phyloP scores from a whole-genome alignment of 805 yeast genomes.

The Ogataea nonfermentans region DNA sequence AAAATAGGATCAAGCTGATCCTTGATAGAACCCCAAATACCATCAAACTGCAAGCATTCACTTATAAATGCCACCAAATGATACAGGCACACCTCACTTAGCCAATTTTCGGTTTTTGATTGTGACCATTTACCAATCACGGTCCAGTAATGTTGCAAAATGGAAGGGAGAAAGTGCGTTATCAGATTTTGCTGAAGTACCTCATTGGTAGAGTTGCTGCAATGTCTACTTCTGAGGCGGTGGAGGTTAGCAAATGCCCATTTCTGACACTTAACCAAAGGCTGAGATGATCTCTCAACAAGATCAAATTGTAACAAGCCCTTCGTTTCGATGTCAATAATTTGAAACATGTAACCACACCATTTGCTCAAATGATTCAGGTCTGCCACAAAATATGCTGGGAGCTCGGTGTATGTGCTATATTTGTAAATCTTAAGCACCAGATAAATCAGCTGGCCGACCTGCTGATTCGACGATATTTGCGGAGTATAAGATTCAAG shows the following conservation, averaged over 20 bases:
- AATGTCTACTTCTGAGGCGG: constrained; percentile 66
- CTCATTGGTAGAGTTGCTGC: constrained; percentile 9
- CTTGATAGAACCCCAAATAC: constrained; percentile 63
- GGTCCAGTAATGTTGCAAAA: constrained; percentile 56
- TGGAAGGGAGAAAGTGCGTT: constrained; percentile 65
- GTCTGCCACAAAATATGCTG: constrained; percentile 52
- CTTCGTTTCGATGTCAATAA: constrained; percentile 48
- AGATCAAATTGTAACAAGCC: constrained; percentile 44
- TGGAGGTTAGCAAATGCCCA: constrained; percentile 82
- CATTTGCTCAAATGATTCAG: constrained; percentile 52
- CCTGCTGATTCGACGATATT: constrained; percentile 31
- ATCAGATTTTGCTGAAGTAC: constrained; percentile 38
- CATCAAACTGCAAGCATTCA: constrained; percentile 51
- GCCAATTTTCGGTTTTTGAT: constrained; percentile 47
- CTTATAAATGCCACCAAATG: constrained; percentile 61
- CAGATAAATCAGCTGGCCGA: constrained; percentile 67
- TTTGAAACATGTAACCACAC: constrained; percentile 67
- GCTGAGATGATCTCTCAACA: constrained; percentile 45
- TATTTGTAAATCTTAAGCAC: constrained; percentile 77
- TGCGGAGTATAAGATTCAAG: constrained; percentile 46
- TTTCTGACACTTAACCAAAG: constrained; percentile 68
- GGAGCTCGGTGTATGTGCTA: constrained; percentile 69
- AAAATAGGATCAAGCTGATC: constrained; percentile 65
- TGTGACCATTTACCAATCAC: constrained; percentile 72
- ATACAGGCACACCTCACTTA: constrained; percentile 59